Base-by-base conservation (phyloP, 345 rosid genomes). In the Citrus glauca region DNA sequence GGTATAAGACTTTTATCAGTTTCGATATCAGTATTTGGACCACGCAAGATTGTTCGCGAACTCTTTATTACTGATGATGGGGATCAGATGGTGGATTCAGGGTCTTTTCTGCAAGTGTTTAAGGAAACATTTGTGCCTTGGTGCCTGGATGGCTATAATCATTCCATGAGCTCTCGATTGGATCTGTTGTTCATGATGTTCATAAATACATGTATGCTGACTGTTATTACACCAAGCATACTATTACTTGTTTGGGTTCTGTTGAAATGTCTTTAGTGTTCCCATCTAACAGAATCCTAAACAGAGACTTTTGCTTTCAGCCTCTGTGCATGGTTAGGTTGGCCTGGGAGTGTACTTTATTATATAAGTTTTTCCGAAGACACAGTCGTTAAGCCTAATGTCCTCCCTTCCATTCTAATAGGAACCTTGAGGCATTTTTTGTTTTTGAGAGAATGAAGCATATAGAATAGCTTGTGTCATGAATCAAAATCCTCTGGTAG, bases 61-160 rank as follows among this genome's bases (percentile, higher is more conserved):
- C 84, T 95, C 76, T 73, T 78, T 30, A 70, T 80, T 73, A 48
- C 83, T 74, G 79, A 61, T 78, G 84, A 84, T 42, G 77, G 80
- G 70, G 87, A 73, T 65, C 78, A 80, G 65, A 88, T 83, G 69
- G 75, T 87, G 67, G 85, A 83, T 65, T 74, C 86, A 11, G 87
- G 84, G 78, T 59, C 76, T 82, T 91, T 91, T 80, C 73, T 87
- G 78, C 79, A 85, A 85, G 87, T 81, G 27, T 93, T 90, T 77
- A 84, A 85, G 81, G 91, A 91, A 82, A 87, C 81, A 66, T 95
- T 95, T 81, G 78, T 95, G 66, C 99, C 98, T 37, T 95, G 97
- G 99, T 92, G 93, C 84, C 82, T 92, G 79, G 81, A 81, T 81
- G 90, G 82, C 81, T 77, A 76, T 83, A 84, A 79, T 88, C 78